Evolutionary conservation across 2,329 filamentous ascomycete species (phyloP), one percentile per base, ranked within the genome.

Genomic region (Fusarium torreyae): DNA sequence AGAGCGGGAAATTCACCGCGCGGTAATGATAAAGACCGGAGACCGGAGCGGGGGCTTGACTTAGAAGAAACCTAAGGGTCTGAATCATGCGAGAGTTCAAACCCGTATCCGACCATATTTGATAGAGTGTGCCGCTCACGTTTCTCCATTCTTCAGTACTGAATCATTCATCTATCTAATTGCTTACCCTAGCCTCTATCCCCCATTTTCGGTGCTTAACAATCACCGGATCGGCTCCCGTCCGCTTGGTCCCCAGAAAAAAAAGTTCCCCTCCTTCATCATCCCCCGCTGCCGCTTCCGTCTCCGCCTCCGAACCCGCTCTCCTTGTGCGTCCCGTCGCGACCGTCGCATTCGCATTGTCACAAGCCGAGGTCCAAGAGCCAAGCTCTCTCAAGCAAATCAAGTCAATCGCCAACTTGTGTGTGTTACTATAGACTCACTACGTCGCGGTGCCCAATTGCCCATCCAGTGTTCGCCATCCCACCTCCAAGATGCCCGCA

Each of bases 401-500:
- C 38, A 42, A 56, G 63, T 31, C 38, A 42, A 56, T 67, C 34
- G n/a, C 8, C 49, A 22, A 44, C 36, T 54, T 20, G 20, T 36
- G 38, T 33, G 28, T 31, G 28, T 31, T 45, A 14, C 51, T 52
- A n/a, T 24, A 57, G 28, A 20, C 42, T 46, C 38, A 28, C 20
- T 31, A 34, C 52, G 20, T 36, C 33, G 44, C 57, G 22, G 55
- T 57, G 31, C n/a, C 28, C 39, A 54, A 52, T 51, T 44, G 8
- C 51, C 58, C 52, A 22, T 39, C 46, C 40, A 55, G 20, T 49
- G 40, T 46, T 57, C 24, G 28, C 18, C 28, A 54, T 38, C 24
- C 26, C 28, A 59, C 45, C 38, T 45, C 45, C 62, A 77, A 60
- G 59, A 89, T 89, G 87, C 82, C 86, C 60, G 76, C 82, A 34